Base-by-base conservation (phyloP, 176 grass and related monocot species). In the Tuctoria greenei region DNA sequence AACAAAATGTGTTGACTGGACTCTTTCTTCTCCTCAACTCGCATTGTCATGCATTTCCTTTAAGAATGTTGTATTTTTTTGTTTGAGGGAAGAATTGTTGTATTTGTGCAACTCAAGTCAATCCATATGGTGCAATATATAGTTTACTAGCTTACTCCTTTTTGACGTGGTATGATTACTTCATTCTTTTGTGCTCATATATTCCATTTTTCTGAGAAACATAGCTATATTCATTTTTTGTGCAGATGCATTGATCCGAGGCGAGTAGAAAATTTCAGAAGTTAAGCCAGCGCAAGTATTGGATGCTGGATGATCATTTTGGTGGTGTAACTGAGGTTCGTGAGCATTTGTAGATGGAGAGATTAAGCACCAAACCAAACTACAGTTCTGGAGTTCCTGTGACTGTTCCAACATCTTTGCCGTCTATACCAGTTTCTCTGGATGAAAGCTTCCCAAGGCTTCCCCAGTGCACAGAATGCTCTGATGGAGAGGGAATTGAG, bases 371-470 rank as follows among this genome's bases (percentile, higher is more conserved):
- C 39, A 84, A 85, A 23, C 67, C 56, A 23, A 59, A 84, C 41
- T 84, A 58, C 58, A 84, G 14, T 51, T 78, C 81, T 63, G 85
- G 77, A 20, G 58, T 62, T 77, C 82, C 89, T 28, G 85, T 76
- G 56, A 80, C 81, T 43, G 46, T 87, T 24, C 78, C 89, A 28
- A 84, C 77, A 20, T 75, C 85, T 69, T 61, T 84, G 46, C 89
- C 85, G 51, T 27, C 45, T 11, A 73, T 88, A 75, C 69, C 89
- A 57, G 64, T 20, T 17, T 43, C 72, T 37, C 63, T 78, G 62
- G 89, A 91, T 35, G 85, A 87, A 43, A 74, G n/a, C 77, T 82
- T 87, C 68, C 39, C 45, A 2, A 91, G 69, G 74, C 72, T 87
- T 49, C 81, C 77, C 0, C 0, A 81, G 78, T 60, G 35, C 20